phyloP scores from a whole-genome alignment of 2,329 filamentous ascomycete species.

The Neurospora crassa region DNA sequence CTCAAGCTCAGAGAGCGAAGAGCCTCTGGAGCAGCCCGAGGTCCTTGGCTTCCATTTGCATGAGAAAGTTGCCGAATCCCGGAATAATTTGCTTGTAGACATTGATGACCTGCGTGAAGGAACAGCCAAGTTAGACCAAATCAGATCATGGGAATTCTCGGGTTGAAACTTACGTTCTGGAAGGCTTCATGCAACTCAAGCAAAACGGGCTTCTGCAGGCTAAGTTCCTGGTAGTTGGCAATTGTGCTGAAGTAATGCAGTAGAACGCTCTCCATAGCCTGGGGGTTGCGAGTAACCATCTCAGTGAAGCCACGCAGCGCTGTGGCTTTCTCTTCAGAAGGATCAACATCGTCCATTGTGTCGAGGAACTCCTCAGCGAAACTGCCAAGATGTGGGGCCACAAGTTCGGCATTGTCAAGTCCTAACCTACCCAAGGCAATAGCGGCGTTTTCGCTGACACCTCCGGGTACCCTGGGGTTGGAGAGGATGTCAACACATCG shows the following conservation, averaged over 20 bases:
- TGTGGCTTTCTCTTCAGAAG: conserved; percentile 88
- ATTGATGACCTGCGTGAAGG: conserved; percentile 35
- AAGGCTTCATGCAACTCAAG: conserved; percentile 63
- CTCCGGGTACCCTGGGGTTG: conserved; percentile 75
- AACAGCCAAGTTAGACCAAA: not conserved
- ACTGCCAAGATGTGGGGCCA: conserved; percentile 69
- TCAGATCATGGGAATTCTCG: conserved; percentile 2
- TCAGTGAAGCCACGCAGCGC: conserved; percentile 86
- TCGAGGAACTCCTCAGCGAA: conserved; percentile 77
- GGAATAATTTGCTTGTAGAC: conserved; percentile 51
- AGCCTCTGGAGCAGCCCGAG: conserved; percentile 27
- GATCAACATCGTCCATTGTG: conserved; percentile 74
- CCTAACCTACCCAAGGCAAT: conserved; percentile 86
- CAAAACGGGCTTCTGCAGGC: conserved; percentile 49
- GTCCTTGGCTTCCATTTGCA: conserved; percentile 39
- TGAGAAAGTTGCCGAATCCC: conserved; percentile 46
- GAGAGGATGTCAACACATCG: conserved; percentile 74
- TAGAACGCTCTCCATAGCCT: conserved; percentile 82
- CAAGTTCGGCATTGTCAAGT: conserved; percentile 61
- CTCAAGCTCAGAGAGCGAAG: not conserved
- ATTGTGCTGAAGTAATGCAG: conserved; percentile 77
- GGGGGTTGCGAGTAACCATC: conserved; percentile 76
- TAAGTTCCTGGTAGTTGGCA: conserved; percentile 62
- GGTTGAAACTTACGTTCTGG: conserved; percentile 53
- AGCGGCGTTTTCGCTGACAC: conserved; percentile 86